These are phyloP conservation scores for Royoungia palumana DNA, from an alignment of 768 basidiomycete genomes.

Conservation along the genomic window DNA sequence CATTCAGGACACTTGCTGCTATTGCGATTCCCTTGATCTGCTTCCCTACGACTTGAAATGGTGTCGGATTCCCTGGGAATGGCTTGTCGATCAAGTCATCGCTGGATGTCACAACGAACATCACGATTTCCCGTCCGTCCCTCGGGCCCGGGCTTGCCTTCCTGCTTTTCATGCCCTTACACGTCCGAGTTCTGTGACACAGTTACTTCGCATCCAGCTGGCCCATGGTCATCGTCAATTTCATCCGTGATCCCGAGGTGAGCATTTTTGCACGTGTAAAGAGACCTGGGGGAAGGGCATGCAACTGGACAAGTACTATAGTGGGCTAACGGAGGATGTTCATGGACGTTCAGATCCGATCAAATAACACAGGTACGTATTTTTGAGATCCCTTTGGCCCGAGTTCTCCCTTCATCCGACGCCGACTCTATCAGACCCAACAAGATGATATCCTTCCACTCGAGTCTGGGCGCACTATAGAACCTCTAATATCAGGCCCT, in stretches of 20 bases:
- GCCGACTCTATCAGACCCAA: conserved; percentile 18
- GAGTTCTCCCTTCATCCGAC: conserved; percentile 19
- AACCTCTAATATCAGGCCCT: conserved; percentile 19
- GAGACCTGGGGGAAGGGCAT: conserved; percentile 48
- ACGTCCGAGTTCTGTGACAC: conserved; percentile 89
- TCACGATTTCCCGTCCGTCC: conserved; percentile 95
- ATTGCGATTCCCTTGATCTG: conserved; percentile 88
- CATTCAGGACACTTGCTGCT: conserved; percentile 94
- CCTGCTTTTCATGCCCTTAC: conserved; percentile 80
- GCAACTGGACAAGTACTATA: conserved; percentile 9
- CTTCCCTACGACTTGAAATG: conserved; percentile 97
- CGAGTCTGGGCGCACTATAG: conserved; percentile 15
- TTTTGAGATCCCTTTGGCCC: not conserved
- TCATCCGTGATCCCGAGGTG: conserved; percentile 86
- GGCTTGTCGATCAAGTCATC: conserved; percentile 1
- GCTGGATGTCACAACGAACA: conserved; percentile 99
- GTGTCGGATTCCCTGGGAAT: conserved; percentile 26
- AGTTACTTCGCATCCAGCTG: conserved; percentile 84
- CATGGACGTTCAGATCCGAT: conserved; percentile 9
- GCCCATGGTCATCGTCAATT: conserved; percentile 93
- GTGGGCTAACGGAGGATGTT: conserved; percentile 8
- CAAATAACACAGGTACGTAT: too few species aligned
- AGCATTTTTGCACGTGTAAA: conserved; percentile 90
- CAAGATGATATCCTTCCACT: conserved; percentile 18
- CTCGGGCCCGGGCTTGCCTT: conserved; percentile 94